Evolutionary conservation across 257 asterid genomes (phyloP), one percentile per base, ranked within the genome.

Genomic region (Eustoma russellianum): DNA sequence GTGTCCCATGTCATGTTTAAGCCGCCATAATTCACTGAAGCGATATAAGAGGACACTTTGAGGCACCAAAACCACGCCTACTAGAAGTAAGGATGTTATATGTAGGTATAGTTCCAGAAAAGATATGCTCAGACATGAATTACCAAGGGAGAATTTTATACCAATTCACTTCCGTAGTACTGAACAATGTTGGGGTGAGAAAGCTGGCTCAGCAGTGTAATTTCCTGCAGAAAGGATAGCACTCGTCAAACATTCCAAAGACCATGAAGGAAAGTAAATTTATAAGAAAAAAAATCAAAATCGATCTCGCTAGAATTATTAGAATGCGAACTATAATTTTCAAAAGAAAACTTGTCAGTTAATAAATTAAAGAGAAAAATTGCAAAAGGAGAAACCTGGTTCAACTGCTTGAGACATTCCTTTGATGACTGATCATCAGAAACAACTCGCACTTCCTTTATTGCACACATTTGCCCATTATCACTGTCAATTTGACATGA

Each of bases 401-500:
- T 90, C 75, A 90, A 78, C 70, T 90, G 98, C 78, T 78, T 90
- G 72, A 90, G 93, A 58, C 91, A 70, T 68, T 90, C 98, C 77
- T 78, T 90, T 13, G 98, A 86, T 28, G 98, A 67, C 61, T 66
- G 93, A 74, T 90, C 98, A 40, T 90, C 98, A 7, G 96, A 70
- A 69, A 87, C 78, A 55, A 89, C 81, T 62, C 59, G 82, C 54
- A 90, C 98, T 82, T 90, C n/a, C n/a, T n/a, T n/a, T n/a, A n/a
- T n/a, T n/a, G n/a, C n/a, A 9, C 98, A 91, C 98, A n/a, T n/a
- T n/a, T n/a, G n/a, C 62, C 95, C 98, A 68, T 75, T 90, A 72
- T 83, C 95, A 74, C 98, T 82, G 77, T 72, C 41, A 71, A 56
- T 59, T 13, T n/a, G 43, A 46, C 48, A 40, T 17, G 60, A 47